phyloP scores from a whole-genome alignment of 208 protist genomes.

The Novymonas esmeraldas region DNA sequence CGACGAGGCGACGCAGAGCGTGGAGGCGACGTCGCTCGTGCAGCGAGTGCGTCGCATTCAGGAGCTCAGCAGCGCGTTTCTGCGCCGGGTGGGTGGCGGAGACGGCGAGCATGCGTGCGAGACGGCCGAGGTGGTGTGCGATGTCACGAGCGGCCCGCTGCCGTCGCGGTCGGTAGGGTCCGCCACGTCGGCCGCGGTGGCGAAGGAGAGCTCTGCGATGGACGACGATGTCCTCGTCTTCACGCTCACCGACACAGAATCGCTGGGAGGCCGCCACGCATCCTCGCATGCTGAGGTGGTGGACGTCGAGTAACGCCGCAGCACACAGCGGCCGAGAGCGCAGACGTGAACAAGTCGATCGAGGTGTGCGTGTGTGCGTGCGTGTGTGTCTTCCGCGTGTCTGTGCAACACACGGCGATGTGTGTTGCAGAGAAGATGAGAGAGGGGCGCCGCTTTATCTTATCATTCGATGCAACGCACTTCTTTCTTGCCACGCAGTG shows the following conservation, averaged over 20 bases:
- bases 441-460: no score
- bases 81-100: background rate
- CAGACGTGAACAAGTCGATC: background rate
- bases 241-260: slow-evolving; percentile 22
- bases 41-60: slow-evolving; percentile 12
- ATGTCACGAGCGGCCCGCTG: no score
- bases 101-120: background rate
- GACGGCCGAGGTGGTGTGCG: background rate
- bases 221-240: slow-evolving; percentile 1
- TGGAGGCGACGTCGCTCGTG: background rate
- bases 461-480: no score
- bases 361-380: no score
- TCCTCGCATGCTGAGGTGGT: slow-evolving; percentile 25
- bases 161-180: no score
- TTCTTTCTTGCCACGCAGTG: no score
- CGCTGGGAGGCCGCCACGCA: slow-evolving; percentile 8
- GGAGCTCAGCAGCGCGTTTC: slow-evolving; percentile 13
- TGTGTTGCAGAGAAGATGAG: no score
- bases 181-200: no score
- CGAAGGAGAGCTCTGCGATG: background rate
- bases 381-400: no score
- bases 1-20: background rate
- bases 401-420: no score
- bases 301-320: slow-evolving; percentile 18
- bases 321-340: background rate